phyloP scores from a whole-genome alignment of 345 rosid genomes.

The Citropsis articulata region DNA sequence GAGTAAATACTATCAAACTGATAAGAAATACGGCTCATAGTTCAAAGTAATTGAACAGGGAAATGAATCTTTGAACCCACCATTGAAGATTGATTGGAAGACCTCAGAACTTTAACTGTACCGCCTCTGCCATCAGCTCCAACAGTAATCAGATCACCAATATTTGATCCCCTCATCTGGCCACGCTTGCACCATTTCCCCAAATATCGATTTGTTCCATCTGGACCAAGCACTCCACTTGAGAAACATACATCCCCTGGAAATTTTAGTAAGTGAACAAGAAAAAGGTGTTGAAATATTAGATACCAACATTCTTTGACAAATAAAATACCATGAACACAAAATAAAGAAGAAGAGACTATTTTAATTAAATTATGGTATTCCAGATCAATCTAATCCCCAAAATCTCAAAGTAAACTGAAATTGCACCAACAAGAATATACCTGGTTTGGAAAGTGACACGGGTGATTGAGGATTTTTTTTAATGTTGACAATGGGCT shows the following conservation, averaged over 20 bases:
- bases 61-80: constrained; percentile 36
- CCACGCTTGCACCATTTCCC: constrained; percentile 91
- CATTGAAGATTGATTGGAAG: constrained; percentile 43
- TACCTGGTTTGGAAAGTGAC: constrained; percentile 54
- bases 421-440: constrained; percentile 10
- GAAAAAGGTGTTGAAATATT: neutral
- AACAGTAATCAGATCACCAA: constrained; percentile 61
- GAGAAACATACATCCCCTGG: constrained; percentile 63
- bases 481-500: constrained; percentile 50
- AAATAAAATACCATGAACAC: neutral
- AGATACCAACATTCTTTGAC: neutral
- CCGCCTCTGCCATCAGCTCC: constrained; percentile 98
- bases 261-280: constrained; percentile 16
- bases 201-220: constrained; percentile 59
- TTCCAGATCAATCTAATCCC: neutral
- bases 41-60: constrained; percentile 1
- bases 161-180: constrained; percentile 37
- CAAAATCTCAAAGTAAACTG: neutral
- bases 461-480: constrained; percentile 32
- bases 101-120: constrained; percentile 68
- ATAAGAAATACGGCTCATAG: neutral
- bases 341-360: neutral
- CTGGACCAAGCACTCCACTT: constrained; percentile 70
- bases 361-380: neutral
- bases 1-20: neutral